Conservation (phyloP, 768 basidiomycete species). For the Leccinum incarnatum region DNA sequence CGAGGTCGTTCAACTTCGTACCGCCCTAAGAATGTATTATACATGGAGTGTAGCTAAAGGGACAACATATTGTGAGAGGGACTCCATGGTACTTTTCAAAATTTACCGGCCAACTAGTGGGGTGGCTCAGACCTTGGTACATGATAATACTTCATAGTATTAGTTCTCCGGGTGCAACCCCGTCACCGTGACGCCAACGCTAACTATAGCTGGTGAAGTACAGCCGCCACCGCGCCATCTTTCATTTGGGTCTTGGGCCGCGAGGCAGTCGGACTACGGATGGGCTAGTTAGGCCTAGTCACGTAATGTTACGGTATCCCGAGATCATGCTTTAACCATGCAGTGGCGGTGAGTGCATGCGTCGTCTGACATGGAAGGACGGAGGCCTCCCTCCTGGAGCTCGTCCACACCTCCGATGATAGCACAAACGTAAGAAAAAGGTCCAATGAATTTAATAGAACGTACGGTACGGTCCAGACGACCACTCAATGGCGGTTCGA, state of each 20-base stretch:
- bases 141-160: too few species aligned
- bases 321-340: slow-evolving; percentile 27
- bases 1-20: not conserved
- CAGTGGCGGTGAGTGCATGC: slow-evolving; percentile 30
- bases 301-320: slow-evolving; percentile 32
- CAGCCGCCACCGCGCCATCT: not conserved
- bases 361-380: not conserved
- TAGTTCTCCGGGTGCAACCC: too few species aligned
- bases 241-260: slow-evolving; percentile 13
- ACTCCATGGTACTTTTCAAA: not conserved
- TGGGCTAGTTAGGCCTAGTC: slow-evolving; percentile 1
- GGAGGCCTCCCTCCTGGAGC: not conserved
- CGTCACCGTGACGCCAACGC: too few species aligned
- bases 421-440: slow-evolving; percentile 18
- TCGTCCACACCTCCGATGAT: slow-evolving; percentile 8
- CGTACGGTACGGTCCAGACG: slow-evolving; percentile 16
- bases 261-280: slow-evolving; percentile 14
- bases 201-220: not conserved
- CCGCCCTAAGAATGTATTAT: not conserved
- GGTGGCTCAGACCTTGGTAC: too few species aligned
- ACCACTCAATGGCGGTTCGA: slow-evolving; percentile 10
- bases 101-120: not conserved
- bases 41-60: not conserved
- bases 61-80: not conserved
- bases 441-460: slow-evolving; percentile 18